Evolutionary conservation across 768 basidiomycete species (phyloP), one percentile per base, ranked within the genome.

Genomic region (Boletus reticulatus): DNA sequence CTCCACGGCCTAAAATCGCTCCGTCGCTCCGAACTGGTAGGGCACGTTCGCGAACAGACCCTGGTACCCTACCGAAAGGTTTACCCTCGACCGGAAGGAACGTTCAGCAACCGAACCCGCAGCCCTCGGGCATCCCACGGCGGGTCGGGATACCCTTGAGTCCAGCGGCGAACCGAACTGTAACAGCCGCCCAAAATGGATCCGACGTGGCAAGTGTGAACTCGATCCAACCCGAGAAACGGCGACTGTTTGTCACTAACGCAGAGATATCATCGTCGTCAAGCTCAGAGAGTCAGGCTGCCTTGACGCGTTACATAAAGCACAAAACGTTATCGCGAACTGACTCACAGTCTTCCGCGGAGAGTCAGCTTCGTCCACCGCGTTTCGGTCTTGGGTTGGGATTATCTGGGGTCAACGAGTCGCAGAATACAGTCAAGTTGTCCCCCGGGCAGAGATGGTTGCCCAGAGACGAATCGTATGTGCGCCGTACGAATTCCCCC

Each of bases 191-290:
- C 4, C 55, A 50, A 10, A 51, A 55, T 22, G 57, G 56, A 24
- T 47, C 61, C 31, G 77, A 80, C 50, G 50, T 58, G n/a, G 72
- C 72, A 45, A 64, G 67, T 43, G 65, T 68, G 37, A 72, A 76
- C 17, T 36, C 56, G 24, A 43, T 20, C 12, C 59, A 45, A 29
- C 51, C 20, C n/a, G 67, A 67, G 22, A 70, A 68, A 48, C 73
- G 79, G 6, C 78, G 73, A 41, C 65, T 81, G 17, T 76, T 75
- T 12, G 76, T 81, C 24, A 72, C 77, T 8, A 80, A 80, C 53
- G 74, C 76, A 1, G 75, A 75, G 42, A 71, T 76, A 12, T 62
- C 74, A n/a, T 53, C 75, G 4, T 76, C 79, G 10, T 73, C 71
- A 19, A 71, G 77, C 45, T 78, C 77, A 4, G 79, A 76, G 27